Conservation (phyloP, 2,329 filamentous ascomycete genomes). For the Colletotrichum sp. region DNA sequence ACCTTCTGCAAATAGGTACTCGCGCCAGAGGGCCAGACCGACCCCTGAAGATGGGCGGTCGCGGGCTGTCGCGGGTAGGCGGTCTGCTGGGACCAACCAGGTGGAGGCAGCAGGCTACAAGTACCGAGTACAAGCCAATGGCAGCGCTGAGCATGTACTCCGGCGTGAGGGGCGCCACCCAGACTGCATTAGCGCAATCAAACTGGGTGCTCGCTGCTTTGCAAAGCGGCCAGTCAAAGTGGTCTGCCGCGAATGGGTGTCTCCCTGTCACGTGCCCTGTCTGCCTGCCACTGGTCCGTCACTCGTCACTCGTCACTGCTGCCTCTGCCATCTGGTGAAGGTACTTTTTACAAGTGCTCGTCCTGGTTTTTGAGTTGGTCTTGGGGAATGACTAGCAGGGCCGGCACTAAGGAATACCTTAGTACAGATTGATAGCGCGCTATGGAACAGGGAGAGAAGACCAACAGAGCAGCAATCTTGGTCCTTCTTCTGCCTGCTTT, state of each 20-base stretch:
- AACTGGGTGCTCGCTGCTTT: constrained; percentile 10
- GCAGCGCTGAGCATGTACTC: not conserved
- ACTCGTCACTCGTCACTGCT: not conserved
- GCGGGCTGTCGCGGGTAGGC: not conserved
- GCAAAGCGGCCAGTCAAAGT: constrained; percentile 10
- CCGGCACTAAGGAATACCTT: not conserved
- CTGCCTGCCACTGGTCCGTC: not conserved
- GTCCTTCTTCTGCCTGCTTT: not conserved
- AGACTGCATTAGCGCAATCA: constrained; percentile 21
- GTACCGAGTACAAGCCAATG: constrained; percentile 2
- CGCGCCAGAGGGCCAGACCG: not conserved
- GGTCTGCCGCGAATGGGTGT: not conserved
- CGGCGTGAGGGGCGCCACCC: not conserved
- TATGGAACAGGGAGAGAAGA: not conserved
- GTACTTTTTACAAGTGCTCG: not conserved
- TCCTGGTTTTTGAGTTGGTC: not conserved
- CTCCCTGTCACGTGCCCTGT: constrained; percentile 6
- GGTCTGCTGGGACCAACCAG: not conserved
- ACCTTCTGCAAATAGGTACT: not conserved
- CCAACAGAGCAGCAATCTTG: not conserved
- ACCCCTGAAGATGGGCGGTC: not conserved
- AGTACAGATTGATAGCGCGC: not conserved
- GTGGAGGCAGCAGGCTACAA: not conserved
- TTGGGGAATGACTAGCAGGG: not conserved
- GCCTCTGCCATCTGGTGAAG: not conserved